Evolutionary conservation across 345 rosid species (phyloP).

Genomic region (Arabis alpina): DNA sequence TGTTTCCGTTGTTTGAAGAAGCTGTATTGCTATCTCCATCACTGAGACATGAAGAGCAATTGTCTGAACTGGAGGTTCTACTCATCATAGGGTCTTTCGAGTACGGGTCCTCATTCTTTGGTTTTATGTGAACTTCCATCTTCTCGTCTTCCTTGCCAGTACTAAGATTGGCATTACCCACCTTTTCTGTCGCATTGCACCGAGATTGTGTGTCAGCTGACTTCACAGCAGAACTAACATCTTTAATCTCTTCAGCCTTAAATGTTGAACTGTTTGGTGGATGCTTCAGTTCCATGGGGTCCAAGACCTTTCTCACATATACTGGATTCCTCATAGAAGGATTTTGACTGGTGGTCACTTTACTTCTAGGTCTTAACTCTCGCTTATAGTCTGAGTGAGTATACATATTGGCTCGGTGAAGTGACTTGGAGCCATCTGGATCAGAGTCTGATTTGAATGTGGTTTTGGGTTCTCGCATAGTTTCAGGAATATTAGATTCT

Average conservation of each 20-base stretch:
- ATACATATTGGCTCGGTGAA: constrained; percentile 58
- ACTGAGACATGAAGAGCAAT: constrained; percentile 86
- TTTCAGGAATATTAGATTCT: constrained; percentile 56
- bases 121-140: constrained; percentile 45
- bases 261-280: constrained; percentile 60
- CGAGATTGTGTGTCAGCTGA: constrained; percentile 49
- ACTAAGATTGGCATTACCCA: constrained; percentile 40
- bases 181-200: constrained; percentile 51
- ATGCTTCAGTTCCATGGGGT: constrained; percentile 69
- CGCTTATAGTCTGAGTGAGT: constrained; percentile 51
- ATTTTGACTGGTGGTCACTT: constrained; percentile 42
- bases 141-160: constrained; percentile 14
- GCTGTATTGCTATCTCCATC: constrained; percentile 82
- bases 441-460: constrained; percentile 57
- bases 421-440: constrained; percentile 62
- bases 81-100: constrained; percentile 49
- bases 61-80: constrained; percentile 75
- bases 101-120: constrained; percentile 36
- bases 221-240: constrained; percentile 41
- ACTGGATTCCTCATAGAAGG: constrained; percentile 50
- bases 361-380: constrained; percentile 61
- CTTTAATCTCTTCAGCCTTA: constrained; percentile 49
- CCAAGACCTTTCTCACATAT: constrained; percentile 74
- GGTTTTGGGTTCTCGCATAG: constrained; percentile 54
- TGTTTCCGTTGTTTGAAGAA: constrained; percentile 67